Evolutionary conservation across 345 rosid genomes (phyloP).

Genomic region (Zanthoxylum bungeanum): DNA sequence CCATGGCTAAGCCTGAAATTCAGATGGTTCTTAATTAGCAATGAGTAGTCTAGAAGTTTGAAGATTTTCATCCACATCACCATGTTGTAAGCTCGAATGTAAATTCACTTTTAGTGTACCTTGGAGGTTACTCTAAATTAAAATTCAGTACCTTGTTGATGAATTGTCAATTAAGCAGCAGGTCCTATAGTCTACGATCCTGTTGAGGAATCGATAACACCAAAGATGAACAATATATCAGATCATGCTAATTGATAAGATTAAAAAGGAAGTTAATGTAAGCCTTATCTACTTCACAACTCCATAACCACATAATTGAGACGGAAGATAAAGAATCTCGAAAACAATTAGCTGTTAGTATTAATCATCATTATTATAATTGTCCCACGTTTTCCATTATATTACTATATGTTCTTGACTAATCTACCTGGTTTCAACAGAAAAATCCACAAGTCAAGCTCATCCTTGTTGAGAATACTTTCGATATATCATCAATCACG

Average conservation of each 20-base stretch:
- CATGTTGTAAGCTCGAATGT: too few relatives aligned
- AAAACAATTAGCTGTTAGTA: not conserved
- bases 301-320: constrained; percentile 7
- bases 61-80: not conserved
- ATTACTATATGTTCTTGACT: not conserved
- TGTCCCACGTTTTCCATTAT: not conserved
- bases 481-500: not conserved
- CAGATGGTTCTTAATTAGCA: not conserved
- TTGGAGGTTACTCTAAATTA: not conserved
- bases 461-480: not conserved
- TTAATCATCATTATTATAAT: constrained; percentile 10
- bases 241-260: constrained; percentile 10
- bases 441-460: not conserved
- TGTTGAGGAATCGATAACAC: not conserved
- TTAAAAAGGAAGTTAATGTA: not conserved
- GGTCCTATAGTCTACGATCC: not conserved
- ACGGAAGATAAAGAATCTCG: constrained; percentile 5
- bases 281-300: not conserved
- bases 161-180: not conserved
- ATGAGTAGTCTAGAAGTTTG: not conserved
- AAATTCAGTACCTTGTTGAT: not conserved
- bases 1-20: not conserved
- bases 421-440: not conserved
- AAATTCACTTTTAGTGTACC: not conserved
- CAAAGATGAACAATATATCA: not conserved